A percentile compares a stretch with the other conserved stretches of the same genome.
Evolutionary conservation across 495 filamentous ascomycete species (phyloP).

Genomic region (Cercophora samala): DNA sequence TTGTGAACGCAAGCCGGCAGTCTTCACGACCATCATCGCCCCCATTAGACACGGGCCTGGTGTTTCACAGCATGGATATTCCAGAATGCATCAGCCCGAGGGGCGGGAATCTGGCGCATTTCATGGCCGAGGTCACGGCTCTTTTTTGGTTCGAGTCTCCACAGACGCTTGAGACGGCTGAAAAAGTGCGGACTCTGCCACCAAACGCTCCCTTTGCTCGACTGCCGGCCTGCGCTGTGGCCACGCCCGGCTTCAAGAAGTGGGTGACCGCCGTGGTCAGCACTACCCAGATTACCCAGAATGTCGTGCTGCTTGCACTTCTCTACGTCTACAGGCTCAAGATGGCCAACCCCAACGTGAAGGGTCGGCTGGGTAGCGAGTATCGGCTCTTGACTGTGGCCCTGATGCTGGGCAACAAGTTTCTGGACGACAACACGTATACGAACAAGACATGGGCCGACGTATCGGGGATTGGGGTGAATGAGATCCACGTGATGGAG

Average conservation of each 20-base stretch:
- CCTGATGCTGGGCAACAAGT: slow-evolving; percentile 98
- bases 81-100: slow-evolving; percentile 69
- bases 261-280: slow-evolving; percentile 92
- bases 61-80: slow-evolving; percentile 63
- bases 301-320: slow-evolving; percentile 87
- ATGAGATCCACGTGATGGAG: slow-evolving; percentile 98
- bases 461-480: slow-evolving; percentile 89
- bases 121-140: slow-evolving; percentile 90
- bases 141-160: slow-evolving; percentile 98
- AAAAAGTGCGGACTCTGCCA: slow-evolving; percentile 54
- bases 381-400: slow-evolving; percentile 94
- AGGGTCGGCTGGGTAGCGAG: slow-evolving; percentile 90
- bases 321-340: slow-evolving; percentile 94
- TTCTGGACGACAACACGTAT: slow-evolving; percentile 98
- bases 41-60: slow-evolving; percentile 45
- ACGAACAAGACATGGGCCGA: slow-evolving; percentile 99
- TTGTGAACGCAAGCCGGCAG: slow-evolving; percentile 21
- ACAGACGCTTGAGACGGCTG: slow-evolving; percentile 66
- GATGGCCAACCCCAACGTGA: slow-evolving; percentile 77
- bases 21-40: slow-evolving; percentile 27
- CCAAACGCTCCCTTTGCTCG: slow-evolving; percentile 43
- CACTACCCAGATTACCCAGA: slow-evolving; percentile 95
- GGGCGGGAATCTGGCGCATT: slow-evolving; percentile 72
- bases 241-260: slow-evolving; percentile 79
- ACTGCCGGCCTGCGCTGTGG: slow-evolving; percentile 64